phyloP scores from a whole-genome alignment of 495 filamentous ascomycete species.

The Acidiella bohemica region DNA sequence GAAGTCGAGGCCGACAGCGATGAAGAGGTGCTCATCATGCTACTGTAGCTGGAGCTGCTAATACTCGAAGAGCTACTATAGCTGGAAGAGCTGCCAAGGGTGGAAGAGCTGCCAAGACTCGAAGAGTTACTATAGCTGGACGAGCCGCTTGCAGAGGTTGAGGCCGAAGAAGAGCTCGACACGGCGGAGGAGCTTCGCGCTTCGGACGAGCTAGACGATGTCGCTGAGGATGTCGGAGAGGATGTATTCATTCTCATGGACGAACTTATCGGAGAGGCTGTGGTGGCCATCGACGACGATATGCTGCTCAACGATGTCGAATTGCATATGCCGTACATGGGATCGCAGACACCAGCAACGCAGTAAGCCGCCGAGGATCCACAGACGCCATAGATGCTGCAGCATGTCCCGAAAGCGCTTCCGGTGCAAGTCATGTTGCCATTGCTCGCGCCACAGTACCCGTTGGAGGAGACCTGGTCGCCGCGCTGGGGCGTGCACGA shows the following conservation, averaged over 20 bases:
- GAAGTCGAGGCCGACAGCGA: background rate
- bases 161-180: background rate
- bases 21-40: background rate
- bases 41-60: background rate
- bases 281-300: background rate
- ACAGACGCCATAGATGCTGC: slow-evolving; percentile 6
- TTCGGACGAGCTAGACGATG: no score
- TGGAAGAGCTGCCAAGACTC: background rate
- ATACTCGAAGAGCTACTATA: slow-evolving; percentile 1
- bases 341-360: slow-evolving; percentile 4
- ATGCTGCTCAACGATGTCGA: background rate
- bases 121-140: background rate
- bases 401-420: slow-evolving; percentile 3
- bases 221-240: no score
- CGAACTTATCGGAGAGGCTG: no score
- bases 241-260: no score
- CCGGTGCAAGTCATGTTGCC: slow-evolving; percentile 6
- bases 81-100: background rate
- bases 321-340: slow-evolving; percentile 2
- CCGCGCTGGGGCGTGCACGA: slow-evolving; percentile 1
- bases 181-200: background rate
- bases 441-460: slow-evolving; percentile 1
- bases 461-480: background rate
- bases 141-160: background rate
- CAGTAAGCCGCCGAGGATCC: slow-evolving; percentile 4